phyloP scores from a whole-genome alignment of 2,329 filamentous ascomycete species.

The Cercospora zeae-maydis region DNA sequence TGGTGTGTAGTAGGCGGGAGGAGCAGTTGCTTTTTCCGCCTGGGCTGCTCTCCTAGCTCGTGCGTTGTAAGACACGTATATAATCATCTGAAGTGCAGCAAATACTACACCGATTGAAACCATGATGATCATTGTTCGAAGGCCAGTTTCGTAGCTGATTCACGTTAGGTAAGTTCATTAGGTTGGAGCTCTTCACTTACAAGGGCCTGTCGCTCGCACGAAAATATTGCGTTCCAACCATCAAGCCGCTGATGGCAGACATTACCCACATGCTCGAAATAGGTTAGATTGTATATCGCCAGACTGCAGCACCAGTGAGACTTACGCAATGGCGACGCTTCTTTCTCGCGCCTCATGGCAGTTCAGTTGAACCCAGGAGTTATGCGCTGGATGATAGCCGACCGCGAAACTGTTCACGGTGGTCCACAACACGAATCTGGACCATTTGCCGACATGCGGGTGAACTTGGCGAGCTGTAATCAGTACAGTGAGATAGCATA shows the following conservation, averaged over 20 bases:
- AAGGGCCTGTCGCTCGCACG: conserved; percentile 43
- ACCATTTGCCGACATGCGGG: conserved; percentile 48
- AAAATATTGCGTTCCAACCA: conserved; percentile 53
- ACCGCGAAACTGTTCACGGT: conserved; percentile 51
- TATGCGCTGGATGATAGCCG: conserved; percentile 54
- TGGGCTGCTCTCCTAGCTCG: background rate
- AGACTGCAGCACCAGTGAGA: background rate
- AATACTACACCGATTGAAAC: conserved; percentile 2
- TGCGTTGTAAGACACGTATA: background rate
- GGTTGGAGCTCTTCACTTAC: conserved; percentile 18
- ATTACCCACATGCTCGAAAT: background rate
- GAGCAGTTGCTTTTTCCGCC: background rate
- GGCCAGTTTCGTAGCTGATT: background rate
- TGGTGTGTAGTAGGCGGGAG: background rate
- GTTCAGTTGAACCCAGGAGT: conserved; percentile 48
- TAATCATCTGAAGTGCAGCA: background rate
- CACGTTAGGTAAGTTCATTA: background rate
- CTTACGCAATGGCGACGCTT: conserved; percentile 47
- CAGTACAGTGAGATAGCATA: conserved; percentile 46
- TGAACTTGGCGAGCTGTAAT: conserved; percentile 44
- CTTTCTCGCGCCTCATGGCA: conserved; percentile 47
- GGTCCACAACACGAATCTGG: conserved; percentile 52
- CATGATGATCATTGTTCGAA: conserved; percentile 10
- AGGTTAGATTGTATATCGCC: background rate
- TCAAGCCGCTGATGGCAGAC: conserved; percentile 40